Evolutionary conservation across 345 rosid species (phyloP), one percentile per base, ranked within the genome.

Genomic region (Eucalyptus polybractea): DNA sequence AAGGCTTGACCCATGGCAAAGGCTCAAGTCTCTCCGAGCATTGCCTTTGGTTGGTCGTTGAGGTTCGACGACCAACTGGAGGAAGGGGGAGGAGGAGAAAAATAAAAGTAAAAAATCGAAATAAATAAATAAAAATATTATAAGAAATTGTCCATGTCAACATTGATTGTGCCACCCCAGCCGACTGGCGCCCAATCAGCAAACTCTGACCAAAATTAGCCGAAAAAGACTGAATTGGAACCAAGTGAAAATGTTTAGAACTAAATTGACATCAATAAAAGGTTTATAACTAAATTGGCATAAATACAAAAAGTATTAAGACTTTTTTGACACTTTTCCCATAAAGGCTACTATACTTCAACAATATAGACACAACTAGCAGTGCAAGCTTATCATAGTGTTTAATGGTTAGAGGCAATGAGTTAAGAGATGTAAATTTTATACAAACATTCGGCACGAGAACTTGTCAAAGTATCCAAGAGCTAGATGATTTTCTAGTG

Each of bases 1-100:
- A 1, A 51, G 54, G 2, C 21, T 1, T 51, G 19, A 50, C 2
- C 54, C 54, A 51, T 51, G 8, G 21, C 21, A 51, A 51, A 8
- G 54, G 54, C 0, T 51, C 21, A 51, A 51, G 21, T 21, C 54
- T 16, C 8, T 50, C 0, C 2, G 0, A 0, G 53, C 7, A 0
- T 50, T 0, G 19, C 54, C 54, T 16, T 51, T 1, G 21, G 54
- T 0, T 2, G 0, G 0, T 51, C 7, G 0, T 0, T 0, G 2
- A 51, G 54, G 54, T 51, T 0, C 0, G 7, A 51, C 0, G 21
- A 51, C 0, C 4, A 0, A 16, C 8, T 50, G 0, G 54, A 51
- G 21, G 54, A 51, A 51, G 54, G 54, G 53, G 4, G 54, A 51
- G 54, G 21, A 51, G 21, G 0, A 50, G 53, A 16, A 50, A 50